Evolutionary conservation across 139 green algal genomes (phyloP), one percentile per base, ranked within the genome.

Genomic region (Prasinococcaceae sp.): DNA sequence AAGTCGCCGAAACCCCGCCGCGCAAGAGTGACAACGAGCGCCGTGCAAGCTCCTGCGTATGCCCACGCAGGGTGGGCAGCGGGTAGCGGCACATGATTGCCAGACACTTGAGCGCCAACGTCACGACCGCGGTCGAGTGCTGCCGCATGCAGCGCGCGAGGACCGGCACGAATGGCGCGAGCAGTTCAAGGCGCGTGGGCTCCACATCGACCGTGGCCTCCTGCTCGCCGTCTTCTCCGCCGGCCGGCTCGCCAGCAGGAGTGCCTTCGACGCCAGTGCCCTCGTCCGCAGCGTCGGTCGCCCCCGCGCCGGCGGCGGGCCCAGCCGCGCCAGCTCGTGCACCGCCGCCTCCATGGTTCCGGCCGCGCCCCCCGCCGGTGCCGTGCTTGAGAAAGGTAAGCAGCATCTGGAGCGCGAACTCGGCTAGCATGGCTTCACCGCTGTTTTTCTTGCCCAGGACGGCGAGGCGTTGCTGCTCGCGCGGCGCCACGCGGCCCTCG

Each of bases 381-480:
- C 39, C 55, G 36, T 56, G 36, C 47, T 68, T 68, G 46, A 84
- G 33, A 16, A 29, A 47, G 0, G 38, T 41, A 4, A 71, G 59
- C 39, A 94, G 66, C 63, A 93, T 49, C 40, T 64, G 70, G 25
- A 95, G 62, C 3, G 75, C 81, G 56, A 92, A 84, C 55, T 86
- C 74, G 4, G 79, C 56, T 47, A 94, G 16, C 53, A 94, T 63
- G n/a, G n/a, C n/a, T n/a, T n/a, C n/a, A n/a, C n/a, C n/a, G n/a
- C n/a, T n/a, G 44, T 84, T 61, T 46, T 83, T 60, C 60, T 94
- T 80, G 19, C 68, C 63, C 9, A 70, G 66, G 39, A 77, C 73
- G 0, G 35, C 52, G 19, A 30, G 36, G 16, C 41, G 25, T 44
- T 26, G 36, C 43, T 25, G 38, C 26, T 52, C n/a, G 22, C 14